Conservation (phyloP, 257 asterid genomes). For the Penstemon newberryi region DNA sequence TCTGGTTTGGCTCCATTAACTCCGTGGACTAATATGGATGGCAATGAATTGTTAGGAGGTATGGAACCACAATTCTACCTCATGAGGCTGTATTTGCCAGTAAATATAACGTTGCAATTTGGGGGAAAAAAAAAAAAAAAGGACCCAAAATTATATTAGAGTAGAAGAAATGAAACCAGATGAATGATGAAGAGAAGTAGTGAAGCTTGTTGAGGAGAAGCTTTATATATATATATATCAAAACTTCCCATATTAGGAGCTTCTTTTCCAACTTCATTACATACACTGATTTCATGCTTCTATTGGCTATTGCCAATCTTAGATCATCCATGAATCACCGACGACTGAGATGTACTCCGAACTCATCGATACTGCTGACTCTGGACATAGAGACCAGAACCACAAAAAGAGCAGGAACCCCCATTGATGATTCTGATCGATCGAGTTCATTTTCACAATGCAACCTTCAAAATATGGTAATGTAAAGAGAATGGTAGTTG, state of each 20-base stretch:
- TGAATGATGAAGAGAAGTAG: neutral
- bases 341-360: conserved; percentile 52
- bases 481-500: neutral
- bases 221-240: conserved; percentile 44
- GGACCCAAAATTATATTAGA: neutral
- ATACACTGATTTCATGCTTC: conserved; percentile 95
- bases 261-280: conserved; percentile 90
- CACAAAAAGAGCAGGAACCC: conserved; percentile 23
- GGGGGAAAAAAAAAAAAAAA: too few relatives aligned
- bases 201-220: conserved; percentile 40
- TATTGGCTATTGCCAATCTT: conserved; percentile 78
- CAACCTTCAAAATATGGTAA: neutral
- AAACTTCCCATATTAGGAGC: conserved; percentile 80
- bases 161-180: neutral
- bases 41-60: conserved; percentile 41
- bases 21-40: conserved; percentile 47
- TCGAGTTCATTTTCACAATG: neutral
- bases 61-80: neutral
- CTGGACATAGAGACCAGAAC: conserved; percentile 28
- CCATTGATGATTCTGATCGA: conserved; percentile 19
- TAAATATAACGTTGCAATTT: too few relatives aligned
- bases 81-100: too few relatives aligned
- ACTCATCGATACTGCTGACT: conserved; percentile 9
- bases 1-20: conserved; percentile 50
- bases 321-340: conserved; percentile 73